Base-by-base conservation (phyloP, 2,329 filamentous ascomycete species). In the Scedosporium apiospermum region DNA sequence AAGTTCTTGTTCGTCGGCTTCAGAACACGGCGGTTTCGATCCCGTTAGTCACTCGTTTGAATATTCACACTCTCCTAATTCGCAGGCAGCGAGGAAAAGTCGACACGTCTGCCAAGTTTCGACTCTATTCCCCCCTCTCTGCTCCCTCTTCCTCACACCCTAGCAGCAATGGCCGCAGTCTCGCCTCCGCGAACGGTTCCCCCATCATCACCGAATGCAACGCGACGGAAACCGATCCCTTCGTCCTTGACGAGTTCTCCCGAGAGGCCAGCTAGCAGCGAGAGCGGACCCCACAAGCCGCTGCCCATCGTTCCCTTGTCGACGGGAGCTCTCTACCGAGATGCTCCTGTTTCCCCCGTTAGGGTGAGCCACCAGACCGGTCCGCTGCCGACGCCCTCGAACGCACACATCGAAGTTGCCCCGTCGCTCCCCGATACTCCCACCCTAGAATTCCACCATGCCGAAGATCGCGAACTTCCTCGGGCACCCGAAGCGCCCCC, bases 331-430 rank as follows among this genome's bases (percentile, higher is more conserved):
- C n/a, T 58, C 14, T 58, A 23, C 46, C 51, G 61, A 34, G 61
- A 41, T 27, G 41, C 53, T 42, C 53, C 61, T 6, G 21, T 26
- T n/a, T 62, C 61, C n/a, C 61, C 61, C 14, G 53, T 62, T n/a
- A 46, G 53, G 16, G 41, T 62, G 18, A 83, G 81, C 68, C 79
- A 82, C 62, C 80, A 80, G 59, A 72, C 76, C 26, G 81, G 82
- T 51, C 77, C 80, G 69, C 84, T 80, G 80, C 75, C 76, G 21
- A 76, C 77, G 66, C 78, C 82, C 23, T 81, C 80, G 34, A 80
- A 81, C 67, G 80, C 75, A 34, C 76, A 78, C 66, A 79, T 86
- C 63, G 81, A 84, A 68, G 69, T 72, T 63, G 69, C 69, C 44
- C 51, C 66, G 63, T 58, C 67, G 65, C 49, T 57, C 21, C 9